Percentiles rank a stretch among this genome's conserved stretches.
These are phyloP conservation scores for Suillus discolor DNA, from an alignment of 768 basidiomycete genomes.

Conservation along the genomic window DNA sequence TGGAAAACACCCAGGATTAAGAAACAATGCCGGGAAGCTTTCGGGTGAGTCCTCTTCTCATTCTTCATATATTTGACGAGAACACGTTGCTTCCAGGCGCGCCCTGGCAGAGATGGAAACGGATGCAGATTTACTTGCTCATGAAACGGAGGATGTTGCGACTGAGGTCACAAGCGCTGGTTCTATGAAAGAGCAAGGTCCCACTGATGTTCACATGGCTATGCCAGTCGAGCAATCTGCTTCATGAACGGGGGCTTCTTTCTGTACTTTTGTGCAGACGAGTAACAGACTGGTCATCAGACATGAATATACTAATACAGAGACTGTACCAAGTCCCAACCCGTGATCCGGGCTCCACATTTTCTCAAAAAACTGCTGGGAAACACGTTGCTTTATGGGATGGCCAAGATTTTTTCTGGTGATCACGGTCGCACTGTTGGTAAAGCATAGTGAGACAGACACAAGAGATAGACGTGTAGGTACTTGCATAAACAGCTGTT, in stretches of 20 bases:
- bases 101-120: slow-evolving; percentile 53
- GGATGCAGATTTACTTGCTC: slow-evolving; percentile 23
- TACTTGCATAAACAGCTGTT: slow-evolving; percentile 44
- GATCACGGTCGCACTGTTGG: slow-evolving; percentile 36
- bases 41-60: slow-evolving; percentile 45
- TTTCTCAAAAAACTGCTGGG: slow-evolving; percentile 30
- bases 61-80: background rate
- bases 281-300: background rate
- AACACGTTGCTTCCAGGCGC: slow-evolving; percentile 29
- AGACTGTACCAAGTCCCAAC: background rate
- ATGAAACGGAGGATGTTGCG: slow-evolving; percentile 10
- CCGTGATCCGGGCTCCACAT: background rate
- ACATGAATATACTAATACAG: background rate
- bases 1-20: slow-evolving; percentile 59
- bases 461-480: background rate
- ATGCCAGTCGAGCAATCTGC: background rate
- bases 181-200: slow-evolving; percentile 1
- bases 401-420: slow-evolving; percentile 41
- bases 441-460: background rate
- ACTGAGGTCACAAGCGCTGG: slow-evolving; percentile 3
- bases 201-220: background rate
- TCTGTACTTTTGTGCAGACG: background rate
- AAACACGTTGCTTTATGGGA: slow-evolving; percentile 39
- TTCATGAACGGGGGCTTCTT: background rate
- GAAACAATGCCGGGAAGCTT: slow-evolving; percentile 63